Base-by-base conservation (phyloP, 2,329 filamentous ascomycete species). In the Pseudogymnoascus sp. region DNA sequence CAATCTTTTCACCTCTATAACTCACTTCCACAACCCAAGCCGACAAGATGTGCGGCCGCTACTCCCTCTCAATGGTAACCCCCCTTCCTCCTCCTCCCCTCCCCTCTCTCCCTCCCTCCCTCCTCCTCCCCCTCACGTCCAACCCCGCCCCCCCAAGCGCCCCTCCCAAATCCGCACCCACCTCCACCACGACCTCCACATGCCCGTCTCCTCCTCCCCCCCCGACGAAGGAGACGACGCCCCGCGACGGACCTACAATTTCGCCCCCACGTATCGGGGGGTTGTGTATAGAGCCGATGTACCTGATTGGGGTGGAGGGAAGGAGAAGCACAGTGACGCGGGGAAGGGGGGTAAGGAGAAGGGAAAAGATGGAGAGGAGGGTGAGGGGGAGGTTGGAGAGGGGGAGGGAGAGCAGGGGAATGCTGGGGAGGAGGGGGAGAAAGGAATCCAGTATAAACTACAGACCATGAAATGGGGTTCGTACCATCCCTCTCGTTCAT, bases 381-480 rank as follows among this genome's bases (percentile, higher is more conserved):
- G 26, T 16, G 66, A 69, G 16, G 8, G n/a, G 8, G 35, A 33
- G 59, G 50, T 35, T 6, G 66, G 56, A 22, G 63, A 63, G n/a
- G 37, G 2, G 46, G 62, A 5, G 64, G 65, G 63, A 26, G 62
- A 62, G 56, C 60, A 26, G 53, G 63, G 38, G 63, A 33, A 26
- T 22, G 11, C 14, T 31, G 22, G 61, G 59, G 43, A 19, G 53
- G 33, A 22, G 26, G 60, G 46, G 19, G 62, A 24, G 37, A 16
- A 33, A 46, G 50, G 77, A 64, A 80, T 81, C 8, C 85, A 78
- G 68, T 96, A 96, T 78, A 93, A 90, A 74, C 79, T 99, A 7
- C 92, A 97, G 73, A 82, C 87, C 2, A 98, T 98, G 90, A 93
- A 91, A 82, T 99, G 95, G 95, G 95, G 79, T 77, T 68, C 46